Conservation (phyloP, 495 filamentous ascomycete species). For the Penicillium canariense region DNA sequence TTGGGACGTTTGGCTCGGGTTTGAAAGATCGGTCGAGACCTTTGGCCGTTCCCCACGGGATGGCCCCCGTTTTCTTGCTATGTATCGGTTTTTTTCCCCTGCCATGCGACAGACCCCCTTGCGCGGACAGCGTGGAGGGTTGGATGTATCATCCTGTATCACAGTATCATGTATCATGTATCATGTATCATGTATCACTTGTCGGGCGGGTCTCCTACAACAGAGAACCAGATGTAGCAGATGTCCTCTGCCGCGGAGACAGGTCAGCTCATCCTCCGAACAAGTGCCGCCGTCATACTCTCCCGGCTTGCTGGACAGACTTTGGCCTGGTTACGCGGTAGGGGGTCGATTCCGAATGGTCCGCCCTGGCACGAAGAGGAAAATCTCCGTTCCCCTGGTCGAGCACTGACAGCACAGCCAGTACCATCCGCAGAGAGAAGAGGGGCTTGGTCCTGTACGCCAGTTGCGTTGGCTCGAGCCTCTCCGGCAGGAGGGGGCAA, state of each 20-base stretch:
- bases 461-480: background rate
- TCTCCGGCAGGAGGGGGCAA: background rate
- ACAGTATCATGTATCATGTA: background rate
- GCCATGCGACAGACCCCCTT: slow-evolving; percentile 2
- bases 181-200: background rate
- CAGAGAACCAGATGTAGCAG: background rate
- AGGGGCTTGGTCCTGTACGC: background rate
- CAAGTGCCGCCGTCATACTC: slow-evolving; percentile 18
- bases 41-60: background rate
- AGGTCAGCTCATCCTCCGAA: background rate
- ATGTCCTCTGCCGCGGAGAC: background rate
- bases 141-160: slow-evolving; percentile 3
- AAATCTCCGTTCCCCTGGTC: slow-evolving; percentile 8
- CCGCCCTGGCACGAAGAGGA: slow-evolving; percentile 15
- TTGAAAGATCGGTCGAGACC: background rate
- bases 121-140: slow-evolving; percentile 2
- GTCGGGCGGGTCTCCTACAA: no score
- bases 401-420: background rate
- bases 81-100: background rate
- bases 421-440: background rate
- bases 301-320: background rate
- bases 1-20: background rate
- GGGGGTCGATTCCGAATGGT: slow-evolving; percentile 25
- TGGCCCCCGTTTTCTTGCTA: background rate
- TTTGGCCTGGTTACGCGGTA: slow-evolving; percentile 22